Evolutionary conservation across 495 filamentous ascomycete species (phyloP), one percentile per base, ranked within the genome.

Genomic region (Parathielavia appendiculata): DNA sequence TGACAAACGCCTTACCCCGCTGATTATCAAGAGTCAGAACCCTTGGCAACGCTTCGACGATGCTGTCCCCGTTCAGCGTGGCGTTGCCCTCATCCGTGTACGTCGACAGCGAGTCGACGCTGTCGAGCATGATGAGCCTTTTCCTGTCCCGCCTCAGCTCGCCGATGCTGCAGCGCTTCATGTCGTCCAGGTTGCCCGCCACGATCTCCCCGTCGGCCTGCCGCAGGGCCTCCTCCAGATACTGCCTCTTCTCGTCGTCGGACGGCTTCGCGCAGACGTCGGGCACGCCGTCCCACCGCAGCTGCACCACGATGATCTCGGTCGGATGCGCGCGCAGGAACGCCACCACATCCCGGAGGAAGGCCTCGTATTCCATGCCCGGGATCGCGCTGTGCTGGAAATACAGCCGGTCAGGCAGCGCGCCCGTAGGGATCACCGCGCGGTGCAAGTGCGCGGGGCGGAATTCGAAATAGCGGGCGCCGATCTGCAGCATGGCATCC

Each of bases 401-500:
- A 58, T 81, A 83, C 44, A 76, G 62, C 14, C 67, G 61, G 55
- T 82, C 78, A 0, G 74, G 72, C 16, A 80, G 66, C 6, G 72
- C 67, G 9, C 62, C 62, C 8, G 68, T 51, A 2, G 61, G 35
- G 12, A 71, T 63, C 51, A 81, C 65, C 47, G 59, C 64, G 4
- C 60, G 64, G 58, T 79, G 76, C 23, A 77, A 69, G 39, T 75
- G 72, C 1, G 80, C 79, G 1, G 80, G 79, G 9, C 80, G 73
- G 54, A 81, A 81, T 67, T 82, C 80, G 46, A 82, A 83, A 64
- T 81, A 83, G 19, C 80, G 66, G 0, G 78, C 76, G 9, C 80
- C 79, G 40, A 82, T 71, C 38, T 54, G 57, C 39, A 83, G 71
- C 57, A 82, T 75, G 17, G 69, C 61, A 30, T 69, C 61, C 4